phyloP scores from a whole-genome alignment of 495 filamentous ascomycete genomes.

The Aspergillus bertholletiae region DNA sequence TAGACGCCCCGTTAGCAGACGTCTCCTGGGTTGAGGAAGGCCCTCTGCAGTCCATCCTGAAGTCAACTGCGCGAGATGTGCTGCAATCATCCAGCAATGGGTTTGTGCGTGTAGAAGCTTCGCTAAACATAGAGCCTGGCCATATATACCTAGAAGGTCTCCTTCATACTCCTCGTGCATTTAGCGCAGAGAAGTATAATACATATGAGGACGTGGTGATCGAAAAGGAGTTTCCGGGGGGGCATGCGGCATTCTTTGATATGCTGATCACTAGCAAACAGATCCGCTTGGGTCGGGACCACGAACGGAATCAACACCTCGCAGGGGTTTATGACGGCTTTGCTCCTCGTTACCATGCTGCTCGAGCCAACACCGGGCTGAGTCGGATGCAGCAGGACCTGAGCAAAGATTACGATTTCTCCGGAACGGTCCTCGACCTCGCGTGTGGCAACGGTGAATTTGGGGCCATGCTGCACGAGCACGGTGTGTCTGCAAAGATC shows the following conservation, averaged over 20 bases:
- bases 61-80: no score
- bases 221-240: slow-evolving; percentile 5
- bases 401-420: background rate
- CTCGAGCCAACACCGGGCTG: background rate
- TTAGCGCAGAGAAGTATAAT: background rate
- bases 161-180: background rate
- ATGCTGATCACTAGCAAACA: slow-evolving; percentile 8
- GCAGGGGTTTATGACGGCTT: slow-evolving; percentile 1
- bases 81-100: background rate
- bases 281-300: slow-evolving; percentile 3
- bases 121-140: background rate
- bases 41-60: no score
- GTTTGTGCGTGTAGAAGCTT: slow-evolving; percentile 1
- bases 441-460: background rate
- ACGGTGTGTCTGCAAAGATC: background rate
- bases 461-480: background rate
- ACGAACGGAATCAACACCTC: background rate
- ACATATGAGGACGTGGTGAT: background rate
- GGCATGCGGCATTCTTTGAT: slow-evolving; percentile 7
- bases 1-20: no score
- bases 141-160: background rate
- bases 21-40: no score
- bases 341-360: background rate
- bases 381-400: background rate
- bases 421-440: background rate